Conservation (phyloP, 805 yeast genomes). For the Sugiyamaella smithiae region DNA sequence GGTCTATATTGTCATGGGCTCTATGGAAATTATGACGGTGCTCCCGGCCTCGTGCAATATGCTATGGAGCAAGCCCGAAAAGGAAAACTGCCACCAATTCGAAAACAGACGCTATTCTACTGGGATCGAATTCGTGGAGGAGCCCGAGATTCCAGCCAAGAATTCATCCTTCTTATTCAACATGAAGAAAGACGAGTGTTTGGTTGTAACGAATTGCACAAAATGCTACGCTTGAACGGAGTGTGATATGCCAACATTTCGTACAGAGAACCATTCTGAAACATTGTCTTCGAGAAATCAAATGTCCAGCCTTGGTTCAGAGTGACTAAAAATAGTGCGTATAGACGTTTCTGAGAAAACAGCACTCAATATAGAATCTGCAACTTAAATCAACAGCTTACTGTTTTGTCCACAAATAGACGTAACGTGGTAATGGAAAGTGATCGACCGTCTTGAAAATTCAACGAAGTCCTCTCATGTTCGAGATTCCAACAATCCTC, state of each 20-base stretch:
- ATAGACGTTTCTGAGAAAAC: too few species aligned
- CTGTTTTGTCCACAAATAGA: too few species aligned
- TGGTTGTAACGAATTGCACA: constrained; percentile 14
- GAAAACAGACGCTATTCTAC: constrained; percentile 4
- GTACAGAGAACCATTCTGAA: too few species aligned
- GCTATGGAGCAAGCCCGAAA: constrained; percentile 5
- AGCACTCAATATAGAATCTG: too few species aligned
- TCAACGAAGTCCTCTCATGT: too few species aligned
- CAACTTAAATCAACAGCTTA: too few species aligned
- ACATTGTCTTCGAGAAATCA: too few species aligned
- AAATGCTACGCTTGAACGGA: constrained; percentile 11
- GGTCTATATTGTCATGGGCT: constrained; percentile 17
- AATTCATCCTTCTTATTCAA: constrained; percentile 13
- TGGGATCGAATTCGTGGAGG: constrained; percentile 15
- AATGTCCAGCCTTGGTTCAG: too few species aligned
- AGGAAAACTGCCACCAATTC: constrained; percentile 7
- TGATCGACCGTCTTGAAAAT: too few species aligned
- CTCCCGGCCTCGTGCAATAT: background rate
- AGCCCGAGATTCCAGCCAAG: constrained; percentile 11
- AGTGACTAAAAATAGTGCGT: too few species aligned
- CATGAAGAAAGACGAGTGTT: constrained; percentile 11
- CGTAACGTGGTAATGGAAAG: too few species aligned
- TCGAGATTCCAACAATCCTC: too few species aligned
- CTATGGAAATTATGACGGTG: constrained; percentile 16
- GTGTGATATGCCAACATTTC: background rate